A percentile compares a stretch with the other conserved stretches of the same genome.
Evolutionary conservation across 2,329 filamentous ascomycete species (phyloP).

Genomic region (Helminthosporium solani): DNA sequence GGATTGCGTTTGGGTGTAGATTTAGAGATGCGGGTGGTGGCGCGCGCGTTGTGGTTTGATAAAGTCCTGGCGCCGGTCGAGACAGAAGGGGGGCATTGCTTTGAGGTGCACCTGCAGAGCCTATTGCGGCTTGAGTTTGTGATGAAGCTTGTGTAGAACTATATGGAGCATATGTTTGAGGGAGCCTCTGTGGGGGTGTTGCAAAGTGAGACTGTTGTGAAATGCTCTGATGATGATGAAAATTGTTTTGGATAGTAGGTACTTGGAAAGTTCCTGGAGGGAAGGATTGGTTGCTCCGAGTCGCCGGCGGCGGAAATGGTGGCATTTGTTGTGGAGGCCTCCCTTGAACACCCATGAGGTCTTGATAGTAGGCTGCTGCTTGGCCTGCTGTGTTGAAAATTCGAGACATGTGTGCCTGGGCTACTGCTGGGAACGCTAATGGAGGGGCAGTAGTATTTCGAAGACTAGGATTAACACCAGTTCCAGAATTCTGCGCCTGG

Average conservation of each 20-base stretch:
- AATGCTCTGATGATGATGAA: not conserved
- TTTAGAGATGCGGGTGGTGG: not conserved
- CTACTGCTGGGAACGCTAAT: no score
- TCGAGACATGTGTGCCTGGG: no score
- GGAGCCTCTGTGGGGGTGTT: not conserved
- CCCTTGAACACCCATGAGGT: not conserved
- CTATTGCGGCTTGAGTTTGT: not conserved
- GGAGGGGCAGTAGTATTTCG: no score
- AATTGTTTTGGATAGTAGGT: not conserved
- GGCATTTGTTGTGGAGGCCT: not conserved
- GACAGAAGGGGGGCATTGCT: not conserved
- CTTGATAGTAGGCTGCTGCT: not conserved
- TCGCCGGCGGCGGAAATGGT: no score
- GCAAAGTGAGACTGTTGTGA: not conserved
- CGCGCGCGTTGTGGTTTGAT: not conserved
- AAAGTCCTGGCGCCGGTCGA: not conserved
- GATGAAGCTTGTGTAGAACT: not conserved
- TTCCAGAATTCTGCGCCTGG: no score
- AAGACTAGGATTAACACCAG: no score
- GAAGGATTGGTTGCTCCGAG: no score
- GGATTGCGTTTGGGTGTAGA: not conserved
- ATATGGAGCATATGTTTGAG: not conserved
- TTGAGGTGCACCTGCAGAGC: no score
- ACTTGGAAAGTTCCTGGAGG: not conserved
- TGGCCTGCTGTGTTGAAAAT: no score